Evolutionary conservation across 2,329 filamentous ascomycete genomes (phyloP).

Genomic region (Albophoma yamanashiensis): DNA sequence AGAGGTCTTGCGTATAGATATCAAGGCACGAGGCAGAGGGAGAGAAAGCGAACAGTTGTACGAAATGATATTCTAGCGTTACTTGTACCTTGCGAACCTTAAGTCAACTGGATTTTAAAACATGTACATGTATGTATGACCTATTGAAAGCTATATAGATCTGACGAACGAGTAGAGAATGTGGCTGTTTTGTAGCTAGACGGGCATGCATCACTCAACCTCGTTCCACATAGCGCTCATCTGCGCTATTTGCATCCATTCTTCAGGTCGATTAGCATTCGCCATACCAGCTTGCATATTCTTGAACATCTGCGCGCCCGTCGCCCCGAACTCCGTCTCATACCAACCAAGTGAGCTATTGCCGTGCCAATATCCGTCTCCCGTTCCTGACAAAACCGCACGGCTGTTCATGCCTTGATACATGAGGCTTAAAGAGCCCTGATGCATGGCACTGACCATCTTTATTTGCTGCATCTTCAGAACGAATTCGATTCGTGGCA

Average conservation of each 20-base stretch:
- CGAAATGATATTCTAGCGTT: no score
- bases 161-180: not conserved
- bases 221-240: slow-evolving; percentile 17
- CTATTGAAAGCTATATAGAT: not conserved
- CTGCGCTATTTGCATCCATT: slow-evolving; percentile 16
- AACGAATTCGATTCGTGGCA: slow-evolving; percentile 18
- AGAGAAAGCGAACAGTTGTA: no score
- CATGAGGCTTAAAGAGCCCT: slow-evolving; percentile 19
- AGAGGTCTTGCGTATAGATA: no score
- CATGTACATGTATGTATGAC: no score
- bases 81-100: no score
- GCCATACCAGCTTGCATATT: slow-evolving; percentile 20
- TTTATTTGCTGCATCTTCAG: slow-evolving; percentile 16
- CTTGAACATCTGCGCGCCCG: slow-evolving; percentile 19
- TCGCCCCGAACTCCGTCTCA: slow-evolving; percentile 21
- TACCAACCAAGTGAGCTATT: slow-evolving; percentile 23
- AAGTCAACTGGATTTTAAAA: no score
- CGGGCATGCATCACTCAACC: slow-evolving; percentile 14
- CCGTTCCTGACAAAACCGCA: slow-evolving; percentile 13
- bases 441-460: slow-evolving; percentile 21
- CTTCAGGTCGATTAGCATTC: slow-evolving; percentile 12
- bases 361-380: slow-evolving; percentile 20
- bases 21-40: no score
- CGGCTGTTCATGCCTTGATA: slow-evolving; percentile 21
- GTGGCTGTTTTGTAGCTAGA: no score